Evolutionary conservation across 164 flowering plant genomes (phyloP).

Genomic region (Stephania yunnanensis): DNA sequence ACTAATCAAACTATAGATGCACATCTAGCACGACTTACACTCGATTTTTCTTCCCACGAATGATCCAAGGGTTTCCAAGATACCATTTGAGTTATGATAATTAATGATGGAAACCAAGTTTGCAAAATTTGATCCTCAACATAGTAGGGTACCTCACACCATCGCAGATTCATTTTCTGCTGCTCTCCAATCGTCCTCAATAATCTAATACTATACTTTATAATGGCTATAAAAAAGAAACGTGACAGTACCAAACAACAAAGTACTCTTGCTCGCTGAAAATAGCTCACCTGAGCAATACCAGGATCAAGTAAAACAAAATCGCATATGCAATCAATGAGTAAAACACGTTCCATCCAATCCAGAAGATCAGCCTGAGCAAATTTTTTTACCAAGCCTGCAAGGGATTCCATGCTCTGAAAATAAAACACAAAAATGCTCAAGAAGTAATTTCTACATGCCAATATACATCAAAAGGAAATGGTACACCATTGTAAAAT

Average conservation of each 20-base stretch:
- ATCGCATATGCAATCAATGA: constrained; percentile 73
- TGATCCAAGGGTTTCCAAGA: no score
- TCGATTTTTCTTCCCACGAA: no score
- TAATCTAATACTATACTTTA: no score
- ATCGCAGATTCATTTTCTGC: no score
- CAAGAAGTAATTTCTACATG: background rate
- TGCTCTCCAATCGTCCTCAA: no score
- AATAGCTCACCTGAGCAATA: constrained; percentile 64
- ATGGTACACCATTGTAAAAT: background rate
- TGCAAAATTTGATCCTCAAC: no score
- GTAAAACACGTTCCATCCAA: constrained; percentile 75
- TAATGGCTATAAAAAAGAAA: no score
- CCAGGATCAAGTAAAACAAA: constrained; percentile 57
- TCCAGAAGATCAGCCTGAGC: constrained; percentile 48
- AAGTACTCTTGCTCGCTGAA: background rate
- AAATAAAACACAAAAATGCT: constrained; percentile 13
- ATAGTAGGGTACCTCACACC: no score
- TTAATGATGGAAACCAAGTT: no score
- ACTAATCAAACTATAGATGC: no score
- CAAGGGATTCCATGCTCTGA: constrained; percentile 56
- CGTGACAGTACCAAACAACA: background rate
- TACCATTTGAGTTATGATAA: no score
- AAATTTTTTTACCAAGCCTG: constrained; percentile 56
- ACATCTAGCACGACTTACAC: no score
- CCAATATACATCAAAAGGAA: background rate